Evolutionary conservation across 257 asterid species (phyloP), one percentile per base, ranked within the genome.

Genomic region (Handroanthus guayacan): DNA sequence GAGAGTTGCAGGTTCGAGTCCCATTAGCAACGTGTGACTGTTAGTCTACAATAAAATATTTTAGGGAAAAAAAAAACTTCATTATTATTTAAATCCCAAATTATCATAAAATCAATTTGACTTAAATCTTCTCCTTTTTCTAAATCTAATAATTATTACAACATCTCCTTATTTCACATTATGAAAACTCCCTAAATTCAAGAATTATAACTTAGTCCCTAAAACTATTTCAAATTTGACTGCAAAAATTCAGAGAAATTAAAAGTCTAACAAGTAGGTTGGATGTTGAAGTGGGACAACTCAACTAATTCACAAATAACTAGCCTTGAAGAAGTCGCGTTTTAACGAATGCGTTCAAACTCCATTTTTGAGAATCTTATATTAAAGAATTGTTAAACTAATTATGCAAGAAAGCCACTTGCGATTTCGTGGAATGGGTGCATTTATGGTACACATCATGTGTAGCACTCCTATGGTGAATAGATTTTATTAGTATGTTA

Each of bases 311-410:
- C 68, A 44, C 31, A 31, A 62, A 18, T 56, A 52, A 36, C 43
- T 31, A 78, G 44, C 6, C 14, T 79, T 67, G 60, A 45, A 51
- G 12, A 72, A 57, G 79, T 79, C 71, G 56, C 67, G 71, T 14
- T 0, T 7, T 57, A 44, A 5, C 43, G 6, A 17, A 74, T 51
- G 47, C 57, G 12, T 75, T 20, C 43, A 39, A 75, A 39, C 48
- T 41, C 5, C 5, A 51, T 51, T 64, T 8, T 48, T 6, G 2
- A 43, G 3, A 18, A 57, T 4, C 60, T 41, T n/a, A 25, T 25
- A 25, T 25, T 25, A 25, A 25, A 25, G 31, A 25, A 25, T 25
- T 25, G 1, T 25, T 25, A 25, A 25, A 25, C 31, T 25, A 25
- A 25, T 25, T 25, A 25, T 25, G 31, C 1, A 25, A 25, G 31